These are phyloP conservation scores for Pseudogymnoascus sp. DNA, from an alignment of 2,329 filamentous ascomycete genomes.

Conservation along the genomic window DNA sequence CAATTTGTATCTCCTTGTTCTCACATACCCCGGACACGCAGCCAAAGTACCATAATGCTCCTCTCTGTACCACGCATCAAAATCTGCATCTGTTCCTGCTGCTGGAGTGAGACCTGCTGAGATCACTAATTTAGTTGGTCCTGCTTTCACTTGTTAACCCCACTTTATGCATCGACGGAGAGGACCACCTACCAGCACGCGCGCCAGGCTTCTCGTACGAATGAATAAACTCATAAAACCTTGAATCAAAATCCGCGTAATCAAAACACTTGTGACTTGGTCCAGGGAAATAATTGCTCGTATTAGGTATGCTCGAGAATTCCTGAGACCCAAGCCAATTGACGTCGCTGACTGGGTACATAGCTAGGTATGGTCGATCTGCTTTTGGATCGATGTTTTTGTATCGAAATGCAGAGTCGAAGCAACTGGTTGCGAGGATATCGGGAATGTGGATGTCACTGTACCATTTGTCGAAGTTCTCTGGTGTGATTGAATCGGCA, in stretches of 20 bases:
- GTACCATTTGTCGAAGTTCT: conserved; percentile 13
- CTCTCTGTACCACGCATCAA: conserved; percentile 14
- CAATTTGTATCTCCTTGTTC: conserved; percentile 14
- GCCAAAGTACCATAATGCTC: conserved; percentile 12
- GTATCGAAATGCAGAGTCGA: conserved; percentile 11
- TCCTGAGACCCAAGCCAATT: conserved; percentile 3
- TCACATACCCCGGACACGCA: conserved; percentile 12
- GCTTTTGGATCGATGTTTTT: conserved; percentile 6
- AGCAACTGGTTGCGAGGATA: conserved; percentile 10
- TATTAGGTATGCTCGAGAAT: conserved; percentile 2
- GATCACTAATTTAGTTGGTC: conserved; percentile 12
- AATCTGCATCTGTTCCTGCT: conserved; percentile 13
- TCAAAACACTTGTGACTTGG: conserved; percentile 10
- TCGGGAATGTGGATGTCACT: conserved; percentile 13
- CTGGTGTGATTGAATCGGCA: neutral
- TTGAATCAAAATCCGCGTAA: conserved; percentile 12
- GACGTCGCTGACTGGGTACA: conserved; percentile 12
- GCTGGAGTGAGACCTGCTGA: conserved; percentile 11
- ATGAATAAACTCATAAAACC: conserved; percentile 13
- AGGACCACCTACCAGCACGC: too few relatives aligned
- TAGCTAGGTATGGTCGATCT: conserved; percentile 10
- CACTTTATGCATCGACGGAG: too few relatives aligned
- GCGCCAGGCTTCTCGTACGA: conserved; percentile 8
- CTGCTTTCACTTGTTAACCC: conserved; percentile 7
- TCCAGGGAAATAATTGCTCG: conserved; percentile 9